Evolutionary conservation across 768 basidiomycete genomes (phyloP).

Genomic region (Sarcodon aspratus): DNA sequence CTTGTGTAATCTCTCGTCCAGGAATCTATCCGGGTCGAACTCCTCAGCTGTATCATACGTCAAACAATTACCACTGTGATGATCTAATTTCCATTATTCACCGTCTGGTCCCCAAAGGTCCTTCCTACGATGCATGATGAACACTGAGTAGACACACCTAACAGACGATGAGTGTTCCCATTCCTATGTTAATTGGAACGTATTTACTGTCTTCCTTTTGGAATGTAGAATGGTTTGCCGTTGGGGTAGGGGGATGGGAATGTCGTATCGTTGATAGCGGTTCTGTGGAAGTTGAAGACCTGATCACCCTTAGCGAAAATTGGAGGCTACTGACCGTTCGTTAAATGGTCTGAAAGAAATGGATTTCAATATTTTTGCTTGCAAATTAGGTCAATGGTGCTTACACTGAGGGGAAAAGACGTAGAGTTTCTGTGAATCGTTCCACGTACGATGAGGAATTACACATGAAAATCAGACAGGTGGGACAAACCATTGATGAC

Average conservation of each 20-base stretch:
- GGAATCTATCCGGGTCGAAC: conserved; percentile 61
- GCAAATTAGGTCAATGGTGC: conserved; percentile 4
- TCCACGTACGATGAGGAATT: background rate
- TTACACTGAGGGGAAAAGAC: conserved; percentile 20
- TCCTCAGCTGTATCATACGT: conserved; percentile 25
- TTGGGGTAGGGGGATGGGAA: conserved; percentile 14
- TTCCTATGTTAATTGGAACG: background rate
- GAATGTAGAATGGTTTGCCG: conserved; percentile 42
- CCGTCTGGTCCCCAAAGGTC: conserved; percentile 49
- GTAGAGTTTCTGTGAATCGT: conserved; percentile 13
- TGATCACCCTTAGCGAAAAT: background rate
- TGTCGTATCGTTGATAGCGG: conserved; percentile 13
- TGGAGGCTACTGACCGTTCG: conserved; percentile 12
- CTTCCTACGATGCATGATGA: conserved; percentile 23
- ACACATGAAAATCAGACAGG: background rate
- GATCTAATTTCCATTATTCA: conserved; percentile 3
- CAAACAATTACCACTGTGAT: background rate
- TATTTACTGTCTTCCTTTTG: conserved; percentile 22
- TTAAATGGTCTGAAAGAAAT: conserved; percentile 19
- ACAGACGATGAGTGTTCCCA: conserved; percentile 1
- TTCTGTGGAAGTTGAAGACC: conserved; percentile 3
- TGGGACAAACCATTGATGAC: conserved; percentile 22
- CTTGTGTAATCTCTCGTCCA: conserved; percentile 47
- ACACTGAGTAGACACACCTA: conserved; percentile 17
- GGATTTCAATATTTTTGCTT: background rate